A percentile compares a stretch with the other conserved stretches of the same genome.
These are phyloP conservation scores for Selaginella tamariscina DNA, from an alignment of 75 land plant species.

Conservation along the genomic window DNA sequence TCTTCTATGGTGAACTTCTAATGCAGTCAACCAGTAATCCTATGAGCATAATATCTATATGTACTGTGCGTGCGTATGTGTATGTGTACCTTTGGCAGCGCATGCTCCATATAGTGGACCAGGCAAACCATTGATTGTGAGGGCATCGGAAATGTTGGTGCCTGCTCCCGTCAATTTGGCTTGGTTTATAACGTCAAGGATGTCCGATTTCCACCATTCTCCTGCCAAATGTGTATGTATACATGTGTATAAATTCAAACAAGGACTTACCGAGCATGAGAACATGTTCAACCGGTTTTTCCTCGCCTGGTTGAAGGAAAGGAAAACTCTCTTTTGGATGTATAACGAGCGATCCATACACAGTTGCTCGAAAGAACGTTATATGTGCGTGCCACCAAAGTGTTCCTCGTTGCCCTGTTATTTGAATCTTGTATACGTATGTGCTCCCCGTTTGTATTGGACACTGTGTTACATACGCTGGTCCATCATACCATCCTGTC, in stretches of 20 bases:
- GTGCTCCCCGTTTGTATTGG: constrained; percentile 9
- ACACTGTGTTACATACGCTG: constrained; percentile 20
- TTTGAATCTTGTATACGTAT: constrained; percentile 13
- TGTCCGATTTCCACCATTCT: constrained; percentile 9
- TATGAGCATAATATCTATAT: not conserved
- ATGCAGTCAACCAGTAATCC: not conserved
- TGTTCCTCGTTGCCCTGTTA: constrained; percentile 23
- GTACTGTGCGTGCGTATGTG: not conserved
- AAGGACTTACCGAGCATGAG: not conserved
- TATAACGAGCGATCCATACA: constrained; percentile 1
- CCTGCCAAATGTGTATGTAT: not conserved
- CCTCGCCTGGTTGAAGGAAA: not conserved
- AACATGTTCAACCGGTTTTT: not conserved
- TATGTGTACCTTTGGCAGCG: constrained; percentile 19
- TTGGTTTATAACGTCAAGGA: not conserved
- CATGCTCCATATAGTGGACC: constrained; percentile 15
- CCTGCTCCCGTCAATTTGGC: not conserved
- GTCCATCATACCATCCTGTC: constrained; percentile 15
- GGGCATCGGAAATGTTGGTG: not conserved
- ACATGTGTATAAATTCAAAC: not conserved
- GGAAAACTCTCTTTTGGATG: constrained; percentile 9
- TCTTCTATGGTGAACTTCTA: not conserved
- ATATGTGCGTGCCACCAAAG: constrained; percentile 22
- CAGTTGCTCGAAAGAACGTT: not conserved
- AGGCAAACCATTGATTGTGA: constrained; percentile 6